Base-by-base conservation (phyloP, 345 rosid genomes). In the Litchi chinensis region DNA sequence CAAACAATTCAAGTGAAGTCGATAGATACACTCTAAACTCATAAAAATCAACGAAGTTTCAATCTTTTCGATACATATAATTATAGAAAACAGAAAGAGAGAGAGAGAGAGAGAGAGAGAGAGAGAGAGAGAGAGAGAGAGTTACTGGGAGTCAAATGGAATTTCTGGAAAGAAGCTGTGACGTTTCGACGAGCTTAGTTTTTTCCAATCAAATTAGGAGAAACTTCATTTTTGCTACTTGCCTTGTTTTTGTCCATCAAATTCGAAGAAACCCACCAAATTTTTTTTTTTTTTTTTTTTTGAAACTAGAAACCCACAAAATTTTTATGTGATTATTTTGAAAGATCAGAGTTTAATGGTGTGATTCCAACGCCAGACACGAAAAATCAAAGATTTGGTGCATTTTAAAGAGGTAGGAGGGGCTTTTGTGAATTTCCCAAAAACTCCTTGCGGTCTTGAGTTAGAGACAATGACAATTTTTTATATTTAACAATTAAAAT, bases 101-200 rank as follows among this genome's bases (percentile, higher is more conserved):
- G 50, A 64, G 13, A 54, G 43, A 44, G n/a, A n/a, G 73, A 39
- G 37, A 71, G 60, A 19, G 74, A 64, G 71, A 13, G 21, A 54
- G 43, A 64, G 62, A 65, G 72, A 74, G 72, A 28, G 2, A n/a
- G n/a, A n/a, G n/a, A n/a, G n/a, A n/a, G 11, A 46, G 50, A 68
- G 75, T 79, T 84, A 90, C 94, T 76, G 82, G 85, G 56, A 78
- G 79, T 85, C 79, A 88, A 76, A 75, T 86, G 84, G 15, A 90
- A 89, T 48, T 84, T 82, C 83, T 85, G 84, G 37, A 88, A 70
- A 18, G 88, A 86, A 57, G 50, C 40, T 22, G 82, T 59, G 6
- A 90, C 60, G 57, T 82, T 78, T 44, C 79, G 62, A 18, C 67
- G 74, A 24, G 88, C 68, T 68, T 77, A 82, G 41, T 68, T 75